phyloP scores from a whole-genome alignment of 192 early-diverging fungal genomes.

The Lobosporangium transversale region DNA sequence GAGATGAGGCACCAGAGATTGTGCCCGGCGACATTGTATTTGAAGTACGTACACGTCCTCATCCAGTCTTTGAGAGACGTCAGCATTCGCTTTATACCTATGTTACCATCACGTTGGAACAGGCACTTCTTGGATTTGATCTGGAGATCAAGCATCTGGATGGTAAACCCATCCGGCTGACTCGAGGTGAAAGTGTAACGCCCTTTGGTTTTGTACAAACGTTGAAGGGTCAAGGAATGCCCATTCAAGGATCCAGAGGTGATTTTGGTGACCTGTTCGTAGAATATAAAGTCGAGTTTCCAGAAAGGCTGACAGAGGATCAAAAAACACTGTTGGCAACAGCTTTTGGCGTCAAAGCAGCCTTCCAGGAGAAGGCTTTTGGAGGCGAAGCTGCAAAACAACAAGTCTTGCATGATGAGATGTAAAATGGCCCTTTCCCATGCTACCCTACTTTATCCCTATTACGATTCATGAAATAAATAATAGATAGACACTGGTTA shows the following conservation, averaged over 20 bases:
- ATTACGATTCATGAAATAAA: too few relatives aligned
- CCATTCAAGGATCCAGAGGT: slow-evolving; percentile 63
- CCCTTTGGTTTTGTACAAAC: slow-evolving; percentile 81
- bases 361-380: slow-evolving; percentile 23
- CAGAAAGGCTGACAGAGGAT: slow-evolving; percentile 52
- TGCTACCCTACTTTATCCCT: neutral
- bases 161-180: slow-evolving; percentile 73
- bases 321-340: slow-evolving; percentile 14
- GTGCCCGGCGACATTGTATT: slow-evolving; percentile 91
- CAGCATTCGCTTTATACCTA: slow-evolving; percentile 83
- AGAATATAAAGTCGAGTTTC: slow-evolving; percentile 88
- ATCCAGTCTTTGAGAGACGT: slow-evolving; percentile 77
- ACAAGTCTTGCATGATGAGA: slow-evolving; percentile 45
- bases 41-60: slow-evolving; percentile 71
- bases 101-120: slow-evolving; percentile 76
- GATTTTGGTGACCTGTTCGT: slow-evolving; percentile 86
- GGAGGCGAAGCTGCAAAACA: slow-evolving; percentile 10
- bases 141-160: slow-evolving; percentile 83
- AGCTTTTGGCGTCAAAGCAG: slow-evolving; percentile 24
- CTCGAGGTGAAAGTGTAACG: slow-evolving; percentile 62
- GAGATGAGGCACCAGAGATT: slow-evolving; percentile 90
- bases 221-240: slow-evolving; percentile 92
- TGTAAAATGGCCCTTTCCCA: slow-evolving; percentile 7
- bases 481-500: neutral
- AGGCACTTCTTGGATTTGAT: slow-evolving; percentile 86